Percentiles rank a stretch among this genome's conserved stretches.
phyloP scores from a whole-genome alignment of 805 yeast genomes.

The Spathaspora girioi region DNA sequence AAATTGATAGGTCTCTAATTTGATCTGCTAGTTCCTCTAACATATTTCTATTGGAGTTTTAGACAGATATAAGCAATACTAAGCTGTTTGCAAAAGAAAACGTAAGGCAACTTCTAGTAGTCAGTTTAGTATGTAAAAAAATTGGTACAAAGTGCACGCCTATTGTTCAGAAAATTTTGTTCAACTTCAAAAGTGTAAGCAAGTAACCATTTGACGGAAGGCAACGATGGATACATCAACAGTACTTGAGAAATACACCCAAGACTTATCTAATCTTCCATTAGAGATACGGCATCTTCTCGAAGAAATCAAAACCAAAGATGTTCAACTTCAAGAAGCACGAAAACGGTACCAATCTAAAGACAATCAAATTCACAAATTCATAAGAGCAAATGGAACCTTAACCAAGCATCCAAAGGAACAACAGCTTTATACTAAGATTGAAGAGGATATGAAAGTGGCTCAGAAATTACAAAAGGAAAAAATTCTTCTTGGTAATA shows the following conservation, averaged over 20 bases:
- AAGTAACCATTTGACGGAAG: background rate
- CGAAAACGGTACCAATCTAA: conserved; percentile 63
- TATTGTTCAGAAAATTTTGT: background rate
- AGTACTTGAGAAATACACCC: conserved; percentile 44
- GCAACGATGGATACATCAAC: conserved; percentile 84
- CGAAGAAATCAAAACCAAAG: conserved; percentile 73
- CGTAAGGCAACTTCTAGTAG: too few species aligned
- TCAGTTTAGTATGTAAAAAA: background rate
- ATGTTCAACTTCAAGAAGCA: conserved; percentile 59
- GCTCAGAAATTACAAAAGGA: conserved; percentile 68
- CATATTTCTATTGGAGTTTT: background rate
- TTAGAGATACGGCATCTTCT: conserved; percentile 78
- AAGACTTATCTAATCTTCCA: conserved; percentile 78
- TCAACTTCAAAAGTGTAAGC: background rate
- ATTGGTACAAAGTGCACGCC: background rate
- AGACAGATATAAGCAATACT: background rate
- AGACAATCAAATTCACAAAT: conserved; percentile 80
- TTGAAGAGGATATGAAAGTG: conserved; percentile 61
- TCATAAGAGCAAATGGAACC: conserved; percentile 79
- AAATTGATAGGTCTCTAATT: background rate
- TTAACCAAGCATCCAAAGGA: conserved; percentile 80
- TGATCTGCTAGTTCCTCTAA: background rate
- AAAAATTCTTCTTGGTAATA: conserved; percentile 75
- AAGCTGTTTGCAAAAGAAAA: too few species aligned
- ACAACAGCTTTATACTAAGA: conserved; percentile 56